Conservation (phyloP, 352 stramenopile genomes). For the Phytopythium delawarense region DNA sequence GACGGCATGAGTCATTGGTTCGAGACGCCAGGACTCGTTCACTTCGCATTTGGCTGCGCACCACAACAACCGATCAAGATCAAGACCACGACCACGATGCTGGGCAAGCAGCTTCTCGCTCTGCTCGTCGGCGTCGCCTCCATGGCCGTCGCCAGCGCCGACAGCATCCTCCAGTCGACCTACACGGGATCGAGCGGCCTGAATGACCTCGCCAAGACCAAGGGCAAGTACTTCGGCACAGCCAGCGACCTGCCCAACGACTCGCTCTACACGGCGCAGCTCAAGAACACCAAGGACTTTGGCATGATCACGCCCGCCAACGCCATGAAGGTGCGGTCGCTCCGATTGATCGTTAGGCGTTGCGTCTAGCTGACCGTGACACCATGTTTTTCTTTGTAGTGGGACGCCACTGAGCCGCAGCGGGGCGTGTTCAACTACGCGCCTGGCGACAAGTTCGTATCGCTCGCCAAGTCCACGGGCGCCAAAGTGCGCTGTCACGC, state of each 20-base stretch:
- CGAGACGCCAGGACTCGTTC: too few species aligned
- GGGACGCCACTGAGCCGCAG: slow-evolving; percentile 13
- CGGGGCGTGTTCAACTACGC: slow-evolving; percentile 22
- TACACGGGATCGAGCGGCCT: slow-evolving; percentile 16
- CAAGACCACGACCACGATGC: slow-evolving; percentile 5
- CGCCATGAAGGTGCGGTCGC: slow-evolving; percentile 15
- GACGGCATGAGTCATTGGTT: too few species aligned
- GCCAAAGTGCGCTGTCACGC: slow-evolving; percentile 21
- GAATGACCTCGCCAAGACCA: slow-evolving; percentile 13
- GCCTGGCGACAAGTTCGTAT: slow-evolving; percentile 22
- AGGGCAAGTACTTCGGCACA: slow-evolving; percentile 28
- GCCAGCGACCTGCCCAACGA: slow-evolving; percentile 16
- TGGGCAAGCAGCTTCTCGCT: slow-evolving; percentile 5
- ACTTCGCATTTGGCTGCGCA: too few species aligned
- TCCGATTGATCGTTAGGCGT: too few species aligned
- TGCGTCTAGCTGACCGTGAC: too few species aligned
- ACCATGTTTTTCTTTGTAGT: not conserved
- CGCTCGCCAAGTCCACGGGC: slow-evolving; percentile 22
- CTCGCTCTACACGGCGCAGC: slow-evolving; percentile 15
- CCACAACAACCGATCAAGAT: not conserved
- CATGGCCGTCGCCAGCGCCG: slow-evolving; percentile 9
- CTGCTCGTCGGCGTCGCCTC: slow-evolving; percentile 10
- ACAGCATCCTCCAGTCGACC: slow-evolving; percentile 11
- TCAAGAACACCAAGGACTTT: slow-evolving; percentile 20
- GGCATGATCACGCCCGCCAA: slow-evolving; percentile 25